Base-by-base conservation (phyloP, 129 eudicot genomes). In the Cynara cardunculus region DNA sequence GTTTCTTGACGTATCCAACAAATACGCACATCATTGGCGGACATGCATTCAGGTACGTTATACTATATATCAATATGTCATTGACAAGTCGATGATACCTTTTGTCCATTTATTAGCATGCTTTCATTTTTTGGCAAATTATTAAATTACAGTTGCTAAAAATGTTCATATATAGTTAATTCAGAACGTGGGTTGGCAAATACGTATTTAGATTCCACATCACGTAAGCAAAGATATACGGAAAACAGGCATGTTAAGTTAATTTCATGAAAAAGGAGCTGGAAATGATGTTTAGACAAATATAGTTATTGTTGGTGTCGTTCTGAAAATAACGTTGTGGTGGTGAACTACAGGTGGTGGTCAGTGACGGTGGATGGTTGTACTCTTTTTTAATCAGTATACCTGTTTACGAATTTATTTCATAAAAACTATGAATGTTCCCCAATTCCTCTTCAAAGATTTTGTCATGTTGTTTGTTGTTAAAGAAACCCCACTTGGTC, bases 401-500 rank as follows among this genome's bases (percentile, higher is more conserved):
- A n/a, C n/a, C n/a, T n/a, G n/a, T n/a, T n/a, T n/a, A n/a, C n/a
- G n/a, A n/a, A n/a, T n/a, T 44, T 70, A 31, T 27, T 3, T 37
- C 21, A 27, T 73, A 67, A 11, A 74, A 79, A 64, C 14, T 68
- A 37, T 79, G 79, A 13, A 75, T 79, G 87, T 83, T 75, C 70
- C 89, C 82, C 64, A 83, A 79, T 53, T 79, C 81, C 79, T 69
- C 82, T 79, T 78, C 79, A 86, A 78, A 72, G 19, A 65, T 68
- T 18, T 76, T 19, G 22, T 31, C 72, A 67, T 70, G 75, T 68
- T 82, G 76, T 82, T 79, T 78, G 77, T 65, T 81, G 83, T 76
- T 73, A 84, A 78, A 81, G 80, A 74, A 81, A 78, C 84, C 84
- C 88, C 86, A 84, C 77, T 75, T 82, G 80, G 70, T 26, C 80